A percentile compares a stretch with the other conserved stretches of the same genome.
Conservation (phyloP, 768 basidiomycete species). For the Russula foetens region DNA sequence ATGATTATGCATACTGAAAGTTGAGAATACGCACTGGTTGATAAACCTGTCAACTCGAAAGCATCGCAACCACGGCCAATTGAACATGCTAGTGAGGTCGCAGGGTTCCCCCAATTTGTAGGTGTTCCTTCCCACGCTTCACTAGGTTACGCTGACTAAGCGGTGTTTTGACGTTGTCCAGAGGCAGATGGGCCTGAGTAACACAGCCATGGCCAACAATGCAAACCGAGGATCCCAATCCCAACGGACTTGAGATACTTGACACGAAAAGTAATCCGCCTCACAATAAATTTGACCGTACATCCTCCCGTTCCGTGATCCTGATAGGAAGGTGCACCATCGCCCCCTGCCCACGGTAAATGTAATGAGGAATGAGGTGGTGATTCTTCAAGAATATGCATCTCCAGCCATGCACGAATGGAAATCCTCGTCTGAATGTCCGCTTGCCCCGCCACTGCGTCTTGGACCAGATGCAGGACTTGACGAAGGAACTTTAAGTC, state of each 20-base stretch:
- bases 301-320: constrained; percentile 4
- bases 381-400: constrained; percentile 1
- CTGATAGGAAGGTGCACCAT: constrained; percentile 4
- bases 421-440: constrained; percentile 1
- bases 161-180: no score
- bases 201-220: constrained; percentile 4
- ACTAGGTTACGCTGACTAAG: background rate
- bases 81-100: no score
- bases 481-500: constrained; percentile 12
- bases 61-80: background rate
- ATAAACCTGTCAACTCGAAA: background rate
- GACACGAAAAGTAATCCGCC: background rate
- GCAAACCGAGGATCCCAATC: background rate
- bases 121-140: background rate
- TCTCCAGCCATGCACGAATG: constrained; percentile 3
- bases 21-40: background rate
- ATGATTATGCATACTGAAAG: background rate
- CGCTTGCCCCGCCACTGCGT: background rate
- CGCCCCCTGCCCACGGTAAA: background rate
- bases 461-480: constrained; percentile 10
- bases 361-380: no score
- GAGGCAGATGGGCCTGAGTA: background rate
- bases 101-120: background rate
- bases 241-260: background rate
- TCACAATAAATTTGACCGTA: constrained; percentile 8